These are phyloP conservation scores for Russula sp. DNA, from an alignment of 768 basidiomycete species.

Conservation along the genomic window DNA sequence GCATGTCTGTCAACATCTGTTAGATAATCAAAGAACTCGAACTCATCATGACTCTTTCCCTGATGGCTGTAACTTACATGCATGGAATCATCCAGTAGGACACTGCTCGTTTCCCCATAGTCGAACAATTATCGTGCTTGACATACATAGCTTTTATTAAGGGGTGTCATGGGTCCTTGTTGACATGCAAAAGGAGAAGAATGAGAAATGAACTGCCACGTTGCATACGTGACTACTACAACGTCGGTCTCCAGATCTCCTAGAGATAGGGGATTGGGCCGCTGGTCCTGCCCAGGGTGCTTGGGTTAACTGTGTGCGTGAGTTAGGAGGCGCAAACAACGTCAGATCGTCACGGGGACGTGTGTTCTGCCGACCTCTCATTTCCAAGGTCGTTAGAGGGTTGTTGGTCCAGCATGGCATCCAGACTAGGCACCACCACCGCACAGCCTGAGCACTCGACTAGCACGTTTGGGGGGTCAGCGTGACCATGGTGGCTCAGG, in stretches of 20 bases:
- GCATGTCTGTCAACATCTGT: no score
- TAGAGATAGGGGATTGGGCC: not conserved
- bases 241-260: not conserved
- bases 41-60: not conserved
- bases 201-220: not conserved
- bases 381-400: not conserved
- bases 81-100: not conserved
- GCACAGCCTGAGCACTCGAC: not conserved
- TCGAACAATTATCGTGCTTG: not conserved
- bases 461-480: conserved; percentile 1
- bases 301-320: not conserved
- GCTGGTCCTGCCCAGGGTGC: not conserved
- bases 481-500: not conserved
- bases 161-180: not conserved
- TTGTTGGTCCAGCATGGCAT: not conserved
- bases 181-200: not conserved
- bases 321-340: not conserved
- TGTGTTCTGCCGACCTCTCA: not conserved
- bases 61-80: not conserved
- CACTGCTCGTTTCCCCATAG: not conserved
- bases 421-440: not conserved
- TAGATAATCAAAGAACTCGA: not conserved
- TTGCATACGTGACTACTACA: not conserved
- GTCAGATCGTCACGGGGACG: not conserved
- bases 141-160: not conserved